phyloP scores from a whole-genome alignment of 208 protist genomes.

The Trypanosoma grayi region DNA sequence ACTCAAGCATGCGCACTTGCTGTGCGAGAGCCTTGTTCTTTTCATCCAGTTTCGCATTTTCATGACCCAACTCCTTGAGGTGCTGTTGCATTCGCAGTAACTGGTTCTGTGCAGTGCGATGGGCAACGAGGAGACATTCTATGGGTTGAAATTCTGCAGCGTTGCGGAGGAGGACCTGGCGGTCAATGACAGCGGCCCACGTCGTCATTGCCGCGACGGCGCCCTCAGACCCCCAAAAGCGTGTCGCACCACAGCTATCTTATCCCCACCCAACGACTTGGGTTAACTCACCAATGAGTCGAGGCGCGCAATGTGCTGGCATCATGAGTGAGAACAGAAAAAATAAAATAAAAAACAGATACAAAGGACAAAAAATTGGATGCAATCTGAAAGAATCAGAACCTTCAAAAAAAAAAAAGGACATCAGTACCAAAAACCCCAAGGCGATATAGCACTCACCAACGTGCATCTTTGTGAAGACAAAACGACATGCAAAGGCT shows the following conservation, averaged over 20 bases:
- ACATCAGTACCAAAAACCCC: not conserved
- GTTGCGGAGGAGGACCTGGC: slow-evolving; percentile 53
- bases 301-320: too few species aligned
- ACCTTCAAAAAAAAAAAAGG: slow-evolving; percentile 2
- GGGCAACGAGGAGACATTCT: slow-evolving; percentile 41
- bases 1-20: slow-evolving; percentile 54
- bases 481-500: not conserved
- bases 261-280: too few species aligned
- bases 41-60: slow-evolving; percentile 34
- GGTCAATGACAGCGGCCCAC: slow-evolving; percentile 30
- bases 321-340: too few species aligned
- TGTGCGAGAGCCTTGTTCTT: slow-evolving; percentile 30
- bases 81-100: slow-evolving; percentile 27
- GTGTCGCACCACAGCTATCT: too few species aligned
- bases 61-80: slow-evolving; percentile 33
- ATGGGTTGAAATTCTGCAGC: slow-evolving; percentile 45
- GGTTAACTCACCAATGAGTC: too few species aligned
- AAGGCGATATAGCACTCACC: too few species aligned
- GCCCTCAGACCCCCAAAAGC: too few species aligned
- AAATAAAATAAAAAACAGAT: too few species aligned
- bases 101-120: slow-evolving; percentile 35
- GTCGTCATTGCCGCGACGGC: slow-evolving; percentile 1
- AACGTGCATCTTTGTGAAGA: too few species aligned
- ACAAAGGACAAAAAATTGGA: not conserved
- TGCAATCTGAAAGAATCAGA: not conserved